Base-by-base conservation (phyloP, 345 rosid species). In the Clausena lansium region DNA sequence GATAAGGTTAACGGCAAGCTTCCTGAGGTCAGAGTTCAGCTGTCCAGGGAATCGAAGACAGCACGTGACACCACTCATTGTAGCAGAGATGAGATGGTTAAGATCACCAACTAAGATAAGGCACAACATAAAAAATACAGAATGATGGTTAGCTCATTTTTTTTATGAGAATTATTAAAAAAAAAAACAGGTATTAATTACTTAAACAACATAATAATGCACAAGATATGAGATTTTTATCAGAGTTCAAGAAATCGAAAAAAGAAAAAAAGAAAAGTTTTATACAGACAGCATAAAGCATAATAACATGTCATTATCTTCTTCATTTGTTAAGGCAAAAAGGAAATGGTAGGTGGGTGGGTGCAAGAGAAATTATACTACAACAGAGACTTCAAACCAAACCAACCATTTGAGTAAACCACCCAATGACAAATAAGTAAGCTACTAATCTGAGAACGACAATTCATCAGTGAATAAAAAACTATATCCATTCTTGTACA, bases 21-120 rank as follows among this genome's bases (percentile, higher is more conserved):
- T 80, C 70, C 83, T 62, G 27, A 80, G 83, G 59, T 80, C 83
- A 22, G 83, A 80, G 83, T 80, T 80, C 39, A 80, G 76, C 79
- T 80, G 83, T 30, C 83, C 83, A 24, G 83, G 83, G 79, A 80
- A 80, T 28, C 83, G 76, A 39, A 80, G 83, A 71, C 83, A 76
- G 72, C 83, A 80, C 7, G 83, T 80, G 79, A 76, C 79, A 1
- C 83, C 83, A 54, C 83, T 80, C 83, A 80, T 80, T 30, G 83
- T 80, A 33, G 83, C 83, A 50, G 83, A 80, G 41, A 80, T 80
- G 7, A 80, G 83, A 59, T 80, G 83, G 76, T 80, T 80, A 27
- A 80, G 83, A 71, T 80, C 83, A 35, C 83, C 83, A 55, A 80
- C 83, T 80, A 72, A 11, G 45, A 63, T 28, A 27, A 63, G 28